Evolutionary conservation across 352 stramenopile genomes (phyloP).

Genomic region (Phytophthora idaei): DNA sequence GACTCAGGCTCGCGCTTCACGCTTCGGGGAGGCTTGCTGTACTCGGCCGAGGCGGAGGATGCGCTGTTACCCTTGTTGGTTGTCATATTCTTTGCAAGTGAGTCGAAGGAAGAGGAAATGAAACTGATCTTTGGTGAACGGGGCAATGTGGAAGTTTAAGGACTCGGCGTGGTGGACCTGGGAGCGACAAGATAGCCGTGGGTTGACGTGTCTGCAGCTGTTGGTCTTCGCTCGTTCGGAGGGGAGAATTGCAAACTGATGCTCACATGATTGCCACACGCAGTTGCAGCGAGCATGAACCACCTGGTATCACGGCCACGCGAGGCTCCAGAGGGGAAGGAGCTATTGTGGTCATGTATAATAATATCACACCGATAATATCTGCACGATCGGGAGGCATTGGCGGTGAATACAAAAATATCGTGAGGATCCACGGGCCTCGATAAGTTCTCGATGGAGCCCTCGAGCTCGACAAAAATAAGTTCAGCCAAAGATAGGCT

Average conservation of each 20-base stretch:
- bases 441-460: too few species aligned
- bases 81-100: conserved; percentile 41
- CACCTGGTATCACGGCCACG: neutral
- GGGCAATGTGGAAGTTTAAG: conserved; percentile 6
- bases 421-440: neutral
- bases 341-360: neutral
- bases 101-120: conserved; percentile 20
- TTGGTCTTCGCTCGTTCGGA: conserved; percentile 36
- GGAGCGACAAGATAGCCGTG: conserved; percentile 4
- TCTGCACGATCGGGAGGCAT: too few species aligned
- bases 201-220: conserved; percentile 29
- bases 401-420: neutral
- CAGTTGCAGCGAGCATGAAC: conserved; percentile 16
- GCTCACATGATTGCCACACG: conserved; percentile 49
- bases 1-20: conserved; percentile 29
- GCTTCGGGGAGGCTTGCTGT: conserved; percentile 7
- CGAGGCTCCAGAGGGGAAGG: neutral
- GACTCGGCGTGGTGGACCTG: conserved; percentile 2
- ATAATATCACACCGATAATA: neutral
- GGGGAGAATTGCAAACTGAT: conserved; percentile 69
- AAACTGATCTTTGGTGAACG: conserved; percentile 25
- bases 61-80: conserved; percentile 35
- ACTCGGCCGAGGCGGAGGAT: neutral
- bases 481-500: too few species aligned
- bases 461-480: too few species aligned